phyloP scores from a whole-genome alignment of 352 stramenopile species.

The Aphanomyces astaci region DNA sequence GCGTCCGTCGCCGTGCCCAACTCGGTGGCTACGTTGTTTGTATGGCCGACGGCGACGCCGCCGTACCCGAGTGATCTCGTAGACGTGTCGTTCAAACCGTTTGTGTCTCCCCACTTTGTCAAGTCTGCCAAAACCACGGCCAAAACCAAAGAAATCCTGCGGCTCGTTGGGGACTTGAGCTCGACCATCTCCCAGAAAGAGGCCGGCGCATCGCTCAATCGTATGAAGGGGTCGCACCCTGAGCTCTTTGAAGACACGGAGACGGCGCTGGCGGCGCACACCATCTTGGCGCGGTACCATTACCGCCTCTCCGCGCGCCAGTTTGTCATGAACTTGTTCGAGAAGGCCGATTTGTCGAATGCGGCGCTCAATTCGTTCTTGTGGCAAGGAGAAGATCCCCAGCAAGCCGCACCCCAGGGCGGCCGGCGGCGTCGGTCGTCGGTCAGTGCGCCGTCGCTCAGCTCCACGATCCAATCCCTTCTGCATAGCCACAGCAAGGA shows the following conservation, averaged over 20 bases:
- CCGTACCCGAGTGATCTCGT: slow-evolving; percentile 24
- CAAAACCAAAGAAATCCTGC: slow-evolving; percentile 71
- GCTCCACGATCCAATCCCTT: slow-evolving; percentile 71
- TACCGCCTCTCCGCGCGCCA: slow-evolving; percentile 77
- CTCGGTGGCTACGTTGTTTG: slow-evolving; percentile 71
- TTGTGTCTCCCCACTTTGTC: slow-evolving; percentile 48
- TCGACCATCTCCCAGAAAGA: slow-evolving; percentile 88
- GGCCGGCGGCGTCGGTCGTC: slow-evolving; percentile 62
- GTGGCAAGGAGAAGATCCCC: slow-evolving; percentile 28
- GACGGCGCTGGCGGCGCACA: slow-evolving; percentile 74
- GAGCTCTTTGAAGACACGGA: slow-evolving; percentile 77
- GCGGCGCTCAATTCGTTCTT: slow-evolving; percentile 41
- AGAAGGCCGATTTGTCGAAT: slow-evolving; percentile 77
- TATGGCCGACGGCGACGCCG: slow-evolving; percentile 45
- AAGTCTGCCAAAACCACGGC: slow-evolving; percentile 52
- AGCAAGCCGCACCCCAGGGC: slow-evolving; percentile 26
- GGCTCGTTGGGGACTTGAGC: slow-evolving; percentile 71
- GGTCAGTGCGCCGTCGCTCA: slow-evolving; percentile 83
- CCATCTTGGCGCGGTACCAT: slow-evolving; percentile 75
- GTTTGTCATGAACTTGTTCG: slow-evolving; percentile 82
- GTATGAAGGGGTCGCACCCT: slow-evolving; percentile 57
- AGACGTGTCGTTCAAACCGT: slow-evolving; percentile 42
- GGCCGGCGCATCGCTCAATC: slow-evolving; percentile 76
- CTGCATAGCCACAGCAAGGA: slow-evolving; percentile 55
- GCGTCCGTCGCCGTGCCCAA: slow-evolving; percentile 75